Evolutionary conservation across 2,329 filamentous ascomycete genomes (phyloP), one percentile per base, ranked within the genome.

Genomic region (Lasiodiplodia citricola): DNA sequence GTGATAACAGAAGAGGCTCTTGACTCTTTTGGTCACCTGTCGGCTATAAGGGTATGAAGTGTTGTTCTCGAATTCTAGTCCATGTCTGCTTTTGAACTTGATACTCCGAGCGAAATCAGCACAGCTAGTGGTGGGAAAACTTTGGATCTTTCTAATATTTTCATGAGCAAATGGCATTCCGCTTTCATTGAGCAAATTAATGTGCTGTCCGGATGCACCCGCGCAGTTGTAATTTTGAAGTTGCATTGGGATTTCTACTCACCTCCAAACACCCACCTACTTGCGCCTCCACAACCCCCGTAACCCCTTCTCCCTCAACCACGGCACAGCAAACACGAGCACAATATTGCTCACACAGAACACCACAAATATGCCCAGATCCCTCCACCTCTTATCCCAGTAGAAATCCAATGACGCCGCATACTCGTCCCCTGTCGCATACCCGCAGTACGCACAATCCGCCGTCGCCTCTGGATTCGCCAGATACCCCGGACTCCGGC

Each of bases 361-460:
- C 16, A n/a, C 60, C 31, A 21, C 16, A 28, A 64, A 64, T 4
- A 64, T 28, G 18, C 25, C 60, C 25, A 51, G 52, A 52, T 64
- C 60, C 25, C 44, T 51, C 60, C 60, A 64, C 28, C 44, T 35
- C 16, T 21, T 18, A 10, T 6, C 11, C 6, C 31, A 37, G 8
- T 18, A 14, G 23, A 52, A 64, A 4, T 64, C 60, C 60, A 64
- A 37, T 0, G 41, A 35, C 4, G 16, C 44, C 44, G 60, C 63
- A 60, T 89, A 92, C 73, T 88, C 79, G 71, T 91, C 87, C 0
- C 90, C 90, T 2, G 79, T 85, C 1, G 82, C 81, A 70, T 87
- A 90, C 70, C 89, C 86, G 71, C 91, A 92, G 74, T 87, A 90
- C 25, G 87, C 85, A 75, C 90, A 92, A 38, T 86, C 60, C 16